Base-by-base conservation (phyloP, 2,329 filamentous ascomycete genomes). In the Talaromyces sp. region DNA sequence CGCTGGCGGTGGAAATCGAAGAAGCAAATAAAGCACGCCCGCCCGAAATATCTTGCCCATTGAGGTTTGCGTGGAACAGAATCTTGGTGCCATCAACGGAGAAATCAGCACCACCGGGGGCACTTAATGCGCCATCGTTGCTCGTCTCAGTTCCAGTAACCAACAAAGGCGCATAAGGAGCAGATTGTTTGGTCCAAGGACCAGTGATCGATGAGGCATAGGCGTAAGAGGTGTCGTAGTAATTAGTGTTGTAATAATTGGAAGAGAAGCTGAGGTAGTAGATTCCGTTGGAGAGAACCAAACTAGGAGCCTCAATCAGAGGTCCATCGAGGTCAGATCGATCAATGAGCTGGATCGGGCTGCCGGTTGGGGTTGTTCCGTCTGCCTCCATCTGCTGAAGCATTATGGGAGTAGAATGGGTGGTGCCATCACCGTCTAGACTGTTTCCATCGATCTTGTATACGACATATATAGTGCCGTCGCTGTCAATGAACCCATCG, bases 391-490 rank as follows among this genome's bases (percentile, higher is more conserved):
- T 79, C 60, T 80, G 74, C 68, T 88, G 85, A 24, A 88, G 77
- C 76, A 87, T 81, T 66, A 88, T 81, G 0, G 86, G 85, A 45
- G 86, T 88, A 14, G 77, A 64, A 11, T 74, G 72, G 16, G 79
- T 74, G n/a, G 72, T 78, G 8, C 79, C 78, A 41, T 77, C 76
- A n/a, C 71, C 69, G 33, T 77, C 73, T 33, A 82, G 74, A 59
- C 78, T 77, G 73, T 88, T 88, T 19, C 86, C 86, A 70, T 89
- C 87, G 35, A 88, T 76, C 73, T 89, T 89, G 75, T 87, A 89
- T 19, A 84, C 76, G 8, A 88, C 78, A 70, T 86, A 88, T n/a
- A 80, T 79, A 41, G 72, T 78, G 16, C 82, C 83, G 62, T 80
- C 78, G 31, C 8, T 48, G 66, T 88, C 85, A 4, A 76, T 70